Percentiles rank a stretch among this genome's conserved stretches.
These are phyloP conservation scores for Claviceps digitariae DNA, from an alignment of 2,329 filamentous ascomycete species.

Conservation along the genomic window DNA sequence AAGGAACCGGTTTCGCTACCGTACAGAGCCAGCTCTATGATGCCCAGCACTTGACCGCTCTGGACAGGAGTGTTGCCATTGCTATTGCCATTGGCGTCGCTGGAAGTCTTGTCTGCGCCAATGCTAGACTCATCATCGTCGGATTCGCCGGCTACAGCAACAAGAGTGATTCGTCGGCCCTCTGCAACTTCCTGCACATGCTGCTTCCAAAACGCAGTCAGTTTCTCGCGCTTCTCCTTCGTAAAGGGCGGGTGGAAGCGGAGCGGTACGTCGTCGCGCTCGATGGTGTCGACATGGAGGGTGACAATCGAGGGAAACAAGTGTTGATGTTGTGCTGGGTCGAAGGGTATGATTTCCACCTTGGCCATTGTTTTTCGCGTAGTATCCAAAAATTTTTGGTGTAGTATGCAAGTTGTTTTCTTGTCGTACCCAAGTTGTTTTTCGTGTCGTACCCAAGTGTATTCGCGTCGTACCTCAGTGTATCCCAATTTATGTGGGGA, in stretches of 20 bases:
- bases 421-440: no score
- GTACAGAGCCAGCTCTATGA: conserved; percentile 5
- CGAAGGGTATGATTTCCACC: not conserved
- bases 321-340: not conserved
- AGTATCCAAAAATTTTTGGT: not conserved
- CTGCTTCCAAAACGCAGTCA: conserved; percentile 6
- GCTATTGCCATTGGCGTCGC: not conserved
- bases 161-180: conserved; percentile 3
- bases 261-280: conserved; percentile 4
- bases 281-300: conserved; percentile 5
- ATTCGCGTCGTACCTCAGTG: no score
- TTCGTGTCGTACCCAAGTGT: not conserved
- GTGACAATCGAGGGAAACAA: conserved; percentile 1
- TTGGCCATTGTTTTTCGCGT: not conserved
- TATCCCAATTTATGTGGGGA: no score
- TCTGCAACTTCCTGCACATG: not conserved
- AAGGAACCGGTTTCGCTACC: conserved; percentile 7
- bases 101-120: not conserved
- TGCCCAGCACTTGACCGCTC: not conserved
- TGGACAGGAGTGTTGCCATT: not conserved
- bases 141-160: not conserved
- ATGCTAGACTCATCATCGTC: not conserved
- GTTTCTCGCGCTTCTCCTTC: conserved; percentile 1
- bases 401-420: not conserved
- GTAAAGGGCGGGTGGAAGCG: conserved; percentile 8